These are phyloP conservation scores for Chlorophyllum brunneum DNA, from an alignment of 768 basidiomycete genomes.

Conservation along the genomic window DNA sequence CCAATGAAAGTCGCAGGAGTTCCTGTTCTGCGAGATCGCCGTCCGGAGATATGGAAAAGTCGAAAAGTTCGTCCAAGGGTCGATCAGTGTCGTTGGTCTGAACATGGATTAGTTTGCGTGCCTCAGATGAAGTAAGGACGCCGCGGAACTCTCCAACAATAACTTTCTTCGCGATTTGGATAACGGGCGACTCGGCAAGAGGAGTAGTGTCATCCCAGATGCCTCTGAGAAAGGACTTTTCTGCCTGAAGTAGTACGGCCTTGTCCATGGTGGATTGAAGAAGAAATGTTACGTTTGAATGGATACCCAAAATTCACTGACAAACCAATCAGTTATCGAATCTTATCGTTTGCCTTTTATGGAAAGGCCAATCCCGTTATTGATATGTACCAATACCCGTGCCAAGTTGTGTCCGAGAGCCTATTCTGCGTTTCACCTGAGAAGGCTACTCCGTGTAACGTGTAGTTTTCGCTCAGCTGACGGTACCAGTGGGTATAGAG, in stretches of 20 bases:
- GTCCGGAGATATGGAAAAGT: constrained; percentile 17
- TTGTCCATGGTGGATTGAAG: constrained; percentile 7
- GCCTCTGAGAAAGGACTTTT: constrained; percentile 57
- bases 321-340: constrained; percentile 2
- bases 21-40: constrained; percentile 43
- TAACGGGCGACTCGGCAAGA: constrained; percentile 17
- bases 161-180: constrained; percentile 49
- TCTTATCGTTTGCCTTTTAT: neutral
- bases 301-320: neutral
- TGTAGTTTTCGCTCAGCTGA: neutral
- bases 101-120: constrained; percentile 35
- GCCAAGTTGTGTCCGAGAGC: neutral
- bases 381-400: too few species aligned
- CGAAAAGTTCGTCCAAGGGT: constrained; percentile 36
- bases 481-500: neutral
- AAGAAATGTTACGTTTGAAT: neutral
- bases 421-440: neutral
- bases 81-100: constrained; percentile 24
- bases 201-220: constrained; percentile 30
- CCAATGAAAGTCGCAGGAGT: constrained; percentile 56
- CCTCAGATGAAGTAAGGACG: constrained; percentile 43
- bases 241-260: constrained; percentile 29
- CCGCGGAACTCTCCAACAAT: constrained; percentile 57
- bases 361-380: neutral
- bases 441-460: neutral